Evolutionary conservation across 352 stramenopile genomes (phyloP), one percentile per base, ranked within the genome.

Genomic region (Phytopythium delawarense): DNA sequence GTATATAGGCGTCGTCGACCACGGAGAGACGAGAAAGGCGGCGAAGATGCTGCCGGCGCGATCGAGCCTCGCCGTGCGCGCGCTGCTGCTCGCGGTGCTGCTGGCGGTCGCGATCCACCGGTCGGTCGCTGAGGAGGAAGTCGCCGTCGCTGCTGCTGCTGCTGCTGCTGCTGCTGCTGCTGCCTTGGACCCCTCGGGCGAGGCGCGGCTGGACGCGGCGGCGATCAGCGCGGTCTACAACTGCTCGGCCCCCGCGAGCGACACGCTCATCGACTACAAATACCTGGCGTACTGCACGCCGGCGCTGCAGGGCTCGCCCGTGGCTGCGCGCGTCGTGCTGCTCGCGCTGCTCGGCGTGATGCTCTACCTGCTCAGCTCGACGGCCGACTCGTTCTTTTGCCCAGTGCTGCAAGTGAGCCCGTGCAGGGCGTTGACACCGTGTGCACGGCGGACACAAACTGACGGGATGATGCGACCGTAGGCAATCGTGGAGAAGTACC

Each of bases 321-420:
- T 63, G 4, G 42, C 79, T 6, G 78, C 72, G 16, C 76, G 75
- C 9, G 64, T 69, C 8, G 42, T 70, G 34, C 70, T 93, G 8
- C 67, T 89, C 18, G 35, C 79, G 40, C 62, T 79, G 48, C 72
- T 93, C 18, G 60, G 83, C 9, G 49, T 89, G 55, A 67, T 94
- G 54, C 63, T 94, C 13, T 94, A 92, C 57, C 64, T 94, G 37
- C 69, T 92, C 30, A 92, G 82, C 68, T 92, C 84, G 30, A 94
- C 84, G 4, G 84, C 84, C 53, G 84, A 94, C 65, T 74, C 84
- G 61, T 94, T 94, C 65, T 94, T 94, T 67, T 91, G 79, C 49
- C 84, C 84, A 0, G 73, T 85, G 44, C 64, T 92, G 9, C 85
- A 94, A 64, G 76, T 84, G 52, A 55, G 39, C 25, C 1, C 25